Conservation (phyloP, 2,329 filamentous ascomycete genomes). For the Diaporthe citrichinensis region DNA sequence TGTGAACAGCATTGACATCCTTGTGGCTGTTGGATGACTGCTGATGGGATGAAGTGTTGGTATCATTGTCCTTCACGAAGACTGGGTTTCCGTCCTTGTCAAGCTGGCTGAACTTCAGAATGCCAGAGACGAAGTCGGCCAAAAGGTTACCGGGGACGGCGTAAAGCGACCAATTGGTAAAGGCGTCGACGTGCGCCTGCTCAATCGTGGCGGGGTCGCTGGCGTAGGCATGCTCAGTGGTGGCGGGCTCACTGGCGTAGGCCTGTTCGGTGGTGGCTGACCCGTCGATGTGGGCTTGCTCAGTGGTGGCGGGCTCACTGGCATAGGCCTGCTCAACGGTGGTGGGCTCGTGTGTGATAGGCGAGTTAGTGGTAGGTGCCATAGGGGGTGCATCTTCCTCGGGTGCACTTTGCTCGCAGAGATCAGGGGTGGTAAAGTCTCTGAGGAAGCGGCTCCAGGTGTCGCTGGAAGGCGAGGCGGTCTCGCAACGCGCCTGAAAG, state of each 20-base stretch:
- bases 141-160: constrained; percentile 56
- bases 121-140: constrained; percentile 70
- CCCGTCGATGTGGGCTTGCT: not conserved
- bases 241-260: not conserved
- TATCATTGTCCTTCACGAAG: constrained; percentile 67
- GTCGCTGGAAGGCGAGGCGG: constrained; percentile 26
- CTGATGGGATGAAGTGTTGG: constrained; percentile 52
- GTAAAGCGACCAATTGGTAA: constrained; percentile 54
- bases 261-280: not conserved
- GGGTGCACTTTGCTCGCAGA: not conserved
- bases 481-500: constrained; percentile 35
- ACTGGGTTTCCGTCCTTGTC: constrained; percentile 65
- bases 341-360: not conserved
- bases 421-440: constrained; percentile 19
- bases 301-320: not conserved
- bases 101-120: constrained; percentile 63
- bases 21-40: constrained; percentile 58
- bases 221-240: not conserved
- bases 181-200: constrained; percentile 62
- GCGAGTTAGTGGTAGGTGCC: not conserved
- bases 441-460: constrained; percentile 22
- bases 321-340: not conserved
- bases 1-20: constrained; percentile 64
- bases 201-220: not conserved
- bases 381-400: constrained; percentile 6